A percentile compares a stretch with the other conserved stretches of the same genome.
Conservation (phyloP, 2,329 filamentous ascomycete genomes). For the Venturia nashicola region DNA sequence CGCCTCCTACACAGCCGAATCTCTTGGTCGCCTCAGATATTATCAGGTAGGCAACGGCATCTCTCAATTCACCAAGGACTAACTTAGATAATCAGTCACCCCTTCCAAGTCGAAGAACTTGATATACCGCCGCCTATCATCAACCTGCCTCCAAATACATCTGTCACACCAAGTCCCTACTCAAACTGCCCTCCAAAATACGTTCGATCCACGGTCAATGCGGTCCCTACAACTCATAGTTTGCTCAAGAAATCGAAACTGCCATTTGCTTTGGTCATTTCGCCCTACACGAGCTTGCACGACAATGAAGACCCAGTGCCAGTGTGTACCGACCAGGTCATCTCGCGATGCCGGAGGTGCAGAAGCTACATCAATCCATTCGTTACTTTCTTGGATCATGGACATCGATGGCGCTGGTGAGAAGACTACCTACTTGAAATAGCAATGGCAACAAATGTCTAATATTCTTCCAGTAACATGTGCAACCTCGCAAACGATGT, state of each 20-base stretch:
- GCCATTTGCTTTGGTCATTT: slow-evolving; percentile 89
- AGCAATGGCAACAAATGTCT: slow-evolving; percentile 64
- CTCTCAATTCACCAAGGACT: neutral
- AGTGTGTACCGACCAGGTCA: slow-evolving; percentile 91
- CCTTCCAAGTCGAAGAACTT: slow-evolving; percentile 86
- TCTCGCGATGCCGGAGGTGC: slow-evolving; percentile 90
- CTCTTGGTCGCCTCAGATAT: slow-evolving; percentile 88
- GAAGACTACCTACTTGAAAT: too few relatives aligned
- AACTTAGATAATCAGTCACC: slow-evolving; percentile 46
- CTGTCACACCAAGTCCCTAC: slow-evolving; percentile 78
- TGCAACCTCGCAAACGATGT: slow-evolving; percentile 98
- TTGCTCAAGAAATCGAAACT: slow-evolving; percentile 94
- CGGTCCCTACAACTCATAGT: slow-evolving; percentile 81
- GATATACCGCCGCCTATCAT: slow-evolving; percentile 86
- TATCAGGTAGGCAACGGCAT: slow-evolving; percentile 27
- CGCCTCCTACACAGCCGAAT: slow-evolving; percentile 52
- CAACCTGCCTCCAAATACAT: slow-evolving; percentile 78
- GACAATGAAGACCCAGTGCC: slow-evolving; percentile 79
- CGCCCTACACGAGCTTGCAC: slow-evolving; percentile 86
- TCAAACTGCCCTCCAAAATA: slow-evolving; percentile 92
- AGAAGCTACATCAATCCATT: slow-evolving; percentile 97
- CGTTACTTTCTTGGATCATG: slow-evolving; percentile 89
- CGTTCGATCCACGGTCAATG: slow-evolving; percentile 88
- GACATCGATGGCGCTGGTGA: slow-evolving; percentile 83
- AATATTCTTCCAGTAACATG: slow-evolving; percentile 53